Evolutionary conservation across 768 basidiomycete species (phyloP).

Genomic region (Porpolomopsis calyptriformis): DNA sequence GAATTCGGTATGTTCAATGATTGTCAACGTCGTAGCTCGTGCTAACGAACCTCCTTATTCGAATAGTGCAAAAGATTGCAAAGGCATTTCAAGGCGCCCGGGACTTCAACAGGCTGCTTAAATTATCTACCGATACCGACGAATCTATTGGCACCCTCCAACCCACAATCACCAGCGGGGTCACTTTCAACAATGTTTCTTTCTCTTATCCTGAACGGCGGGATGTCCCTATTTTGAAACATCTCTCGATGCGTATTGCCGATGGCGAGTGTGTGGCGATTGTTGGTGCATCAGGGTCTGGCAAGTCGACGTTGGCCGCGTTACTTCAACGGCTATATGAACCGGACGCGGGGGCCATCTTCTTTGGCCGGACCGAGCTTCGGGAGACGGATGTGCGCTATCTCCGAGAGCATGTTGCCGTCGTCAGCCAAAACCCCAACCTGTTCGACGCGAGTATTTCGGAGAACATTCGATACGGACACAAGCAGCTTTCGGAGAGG

Average conservation of each 20-base stretch:
- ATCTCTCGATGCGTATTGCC: constrained; percentile 52
- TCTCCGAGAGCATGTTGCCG: constrained; percentile 74
- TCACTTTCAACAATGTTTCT: constrained; percentile 61
- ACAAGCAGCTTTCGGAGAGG: constrained; percentile 32
- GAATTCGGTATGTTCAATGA: constrained; percentile 79
- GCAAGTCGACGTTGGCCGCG: constrained; percentile 85
- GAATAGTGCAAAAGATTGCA: constrained; percentile 61
- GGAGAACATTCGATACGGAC: constrained; percentile 85
- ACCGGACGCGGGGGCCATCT: constrained; percentile 53
- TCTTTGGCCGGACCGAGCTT: constrained; percentile 44
- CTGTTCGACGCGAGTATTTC: constrained; percentile 81
- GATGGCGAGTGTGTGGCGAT: constrained; percentile 85
- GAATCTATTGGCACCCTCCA: constrained; percentile 63
- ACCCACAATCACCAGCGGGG: constrained; percentile 53
- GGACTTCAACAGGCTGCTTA: constrained; percentile 63
- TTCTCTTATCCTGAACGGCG: constrained; percentile 82
- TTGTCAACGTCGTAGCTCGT: constrained; percentile 4
- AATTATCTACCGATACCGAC: constrained; percentile 48
- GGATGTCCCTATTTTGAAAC: constrained; percentile 59
- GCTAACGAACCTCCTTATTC: not conserved
- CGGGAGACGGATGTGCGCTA: constrained; percentile 53
- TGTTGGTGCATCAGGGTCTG: constrained; percentile 85
- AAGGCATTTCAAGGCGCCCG: constrained; percentile 76
- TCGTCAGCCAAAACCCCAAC: constrained; percentile 81
- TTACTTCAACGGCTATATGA: constrained; percentile 87